phyloP scores from a whole-genome alignment of 345 rosid species.

The Reutealis trisperma region DNA sequence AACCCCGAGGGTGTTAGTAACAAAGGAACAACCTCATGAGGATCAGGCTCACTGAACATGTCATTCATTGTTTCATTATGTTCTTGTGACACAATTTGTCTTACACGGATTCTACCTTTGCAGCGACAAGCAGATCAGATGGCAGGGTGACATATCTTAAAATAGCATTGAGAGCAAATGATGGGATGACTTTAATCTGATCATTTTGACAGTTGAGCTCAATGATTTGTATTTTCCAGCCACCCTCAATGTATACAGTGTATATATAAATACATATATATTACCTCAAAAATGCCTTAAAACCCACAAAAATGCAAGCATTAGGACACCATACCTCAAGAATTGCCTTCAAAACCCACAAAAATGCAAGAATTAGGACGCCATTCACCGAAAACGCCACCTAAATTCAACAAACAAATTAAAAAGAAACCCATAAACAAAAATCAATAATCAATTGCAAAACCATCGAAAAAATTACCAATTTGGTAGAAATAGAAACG shows the following conservation, averaged over 20 bases:
- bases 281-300: slow-evolving; percentile 91
- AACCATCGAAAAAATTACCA: slow-evolving; percentile 40
- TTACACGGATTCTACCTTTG: not conserved
- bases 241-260: too few relatives aligned
- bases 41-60: not conserved
- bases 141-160: not conserved
- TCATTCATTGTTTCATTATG: not conserved
- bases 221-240: not conserved
- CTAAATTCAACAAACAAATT: slow-evolving; percentile 28
- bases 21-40: not conserved
- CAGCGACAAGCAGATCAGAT: not conserved
- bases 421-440: not conserved
- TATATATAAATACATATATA: too few relatives aligned
- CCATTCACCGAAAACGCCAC: slow-evolving; percentile 90
- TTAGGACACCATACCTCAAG: slow-evolving; percentile 90
- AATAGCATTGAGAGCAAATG: not conserved
- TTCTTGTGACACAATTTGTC: not conserved
- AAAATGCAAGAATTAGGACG: slow-evolving; percentile 69
- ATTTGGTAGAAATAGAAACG: slow-evolving; percentile 54
- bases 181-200: not conserved
- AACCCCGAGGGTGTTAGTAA: not conserved
- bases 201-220: not conserved
- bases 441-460: too few relatives aligned
- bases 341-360: slow-evolving; percentile 91
- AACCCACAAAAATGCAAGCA: slow-evolving; percentile 84